A percentile compares a stretch with the other conserved stretches of the same genome.
These are phyloP conservation scores for Theobroma grandiflorum DNA, from an alignment of 441 rosid genomes.

Conservation along the genomic window DNA sequence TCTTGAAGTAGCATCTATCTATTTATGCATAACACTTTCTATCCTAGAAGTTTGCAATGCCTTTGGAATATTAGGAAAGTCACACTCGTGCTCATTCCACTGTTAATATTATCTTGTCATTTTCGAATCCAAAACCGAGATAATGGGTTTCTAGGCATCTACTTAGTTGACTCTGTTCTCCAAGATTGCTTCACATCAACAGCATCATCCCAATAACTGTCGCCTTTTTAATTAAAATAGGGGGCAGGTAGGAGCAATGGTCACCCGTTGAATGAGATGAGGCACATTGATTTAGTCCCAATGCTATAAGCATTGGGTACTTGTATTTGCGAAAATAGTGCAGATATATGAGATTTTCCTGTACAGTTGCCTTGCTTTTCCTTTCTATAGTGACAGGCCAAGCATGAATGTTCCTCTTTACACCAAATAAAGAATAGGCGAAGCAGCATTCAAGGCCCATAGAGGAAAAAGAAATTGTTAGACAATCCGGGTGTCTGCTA, in stretches of 20 bases:
- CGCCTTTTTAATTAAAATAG: neutral
- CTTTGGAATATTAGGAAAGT: neutral
- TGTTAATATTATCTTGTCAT: neutral
- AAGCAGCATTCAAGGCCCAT: neutral
- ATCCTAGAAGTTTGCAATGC: neutral
- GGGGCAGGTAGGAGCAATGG: neutral
- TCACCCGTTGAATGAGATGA: neutral
- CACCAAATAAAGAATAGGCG: neutral
- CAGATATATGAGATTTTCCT: neutral
- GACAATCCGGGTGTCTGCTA: neutral
- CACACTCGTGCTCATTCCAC: neutral
- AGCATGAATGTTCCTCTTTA: neutral
- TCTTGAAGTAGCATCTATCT: neutral
- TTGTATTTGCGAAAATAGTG: neutral
- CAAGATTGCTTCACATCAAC: neutral
- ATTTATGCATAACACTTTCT: neutral
- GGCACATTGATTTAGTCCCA: neutral
- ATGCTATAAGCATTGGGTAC: neutral
- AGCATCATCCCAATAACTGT: neutral
- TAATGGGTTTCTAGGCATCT: neutral
- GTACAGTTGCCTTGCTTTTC: neutral
- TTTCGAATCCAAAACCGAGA: neutral
- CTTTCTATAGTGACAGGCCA: neutral
- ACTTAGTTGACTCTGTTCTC: neutral
- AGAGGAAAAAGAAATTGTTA: neutral